Conservation (phyloP, 306 rosid species). For the Cucurbita argyrosperma region DNA sequence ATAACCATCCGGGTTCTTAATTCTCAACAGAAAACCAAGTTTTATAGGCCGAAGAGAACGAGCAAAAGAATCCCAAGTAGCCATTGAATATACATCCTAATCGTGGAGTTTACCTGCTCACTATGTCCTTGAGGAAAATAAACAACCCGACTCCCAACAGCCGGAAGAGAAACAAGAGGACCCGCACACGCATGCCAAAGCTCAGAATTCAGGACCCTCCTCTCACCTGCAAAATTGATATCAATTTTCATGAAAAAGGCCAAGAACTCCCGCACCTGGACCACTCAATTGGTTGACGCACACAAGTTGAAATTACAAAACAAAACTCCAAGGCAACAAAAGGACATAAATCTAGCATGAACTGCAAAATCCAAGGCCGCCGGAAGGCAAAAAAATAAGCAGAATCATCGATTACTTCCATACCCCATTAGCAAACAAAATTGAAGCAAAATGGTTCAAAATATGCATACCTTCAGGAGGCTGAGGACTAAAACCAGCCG, state of each 20-base stretch:
- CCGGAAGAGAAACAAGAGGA: slow-evolving; percentile 87
- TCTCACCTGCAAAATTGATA: slow-evolving; percentile 65
- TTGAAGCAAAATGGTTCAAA: background rate
- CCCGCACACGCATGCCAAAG: slow-evolving; percentile 99
- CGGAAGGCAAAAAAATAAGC: background rate
- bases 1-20: background rate
- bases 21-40: background rate
- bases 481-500: slow-evolving; percentile 84
- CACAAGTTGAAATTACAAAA: background rate
- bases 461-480: slow-evolving; percentile 56
- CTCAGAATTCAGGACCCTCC: slow-evolving; percentile 79
- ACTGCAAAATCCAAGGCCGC: slow-evolving; percentile 3
- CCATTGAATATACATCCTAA: background rate
- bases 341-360: slow-evolving; percentile 3
- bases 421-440: background rate
- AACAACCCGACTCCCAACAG: slow-evolving; percentile 75
- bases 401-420: background rate
- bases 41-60: background rate
- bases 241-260: slow-evolving; percentile 7
- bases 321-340: slow-evolving; percentile 4
- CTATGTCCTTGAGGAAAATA: slow-evolving; percentile 98
- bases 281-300: slow-evolving; percentile 5
- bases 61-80: background rate
- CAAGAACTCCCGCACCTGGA: slow-evolving; percentile 1
- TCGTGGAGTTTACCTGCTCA: slow-evolving; percentile 51